Conservation (phyloP, 257 asterid genomes). For the Solanum phureja region DNA sequence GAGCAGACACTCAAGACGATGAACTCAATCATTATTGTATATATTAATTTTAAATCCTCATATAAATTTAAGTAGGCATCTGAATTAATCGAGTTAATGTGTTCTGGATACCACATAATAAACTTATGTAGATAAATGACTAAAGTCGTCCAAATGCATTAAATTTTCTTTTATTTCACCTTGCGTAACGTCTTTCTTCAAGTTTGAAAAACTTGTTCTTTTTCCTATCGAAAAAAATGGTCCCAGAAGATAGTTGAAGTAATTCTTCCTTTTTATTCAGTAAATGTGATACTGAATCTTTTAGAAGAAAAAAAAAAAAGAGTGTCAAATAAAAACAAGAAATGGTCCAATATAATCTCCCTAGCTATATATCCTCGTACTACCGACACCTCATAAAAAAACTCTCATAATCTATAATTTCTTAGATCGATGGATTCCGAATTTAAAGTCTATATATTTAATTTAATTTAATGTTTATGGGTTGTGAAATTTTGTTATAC, state of each 20-base stretch:
- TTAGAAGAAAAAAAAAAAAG: conserved; percentile 7
- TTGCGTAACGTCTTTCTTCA: background rate
- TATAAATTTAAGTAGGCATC: background rate
- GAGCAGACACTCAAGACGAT: background rate
- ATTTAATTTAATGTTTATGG: background rate
- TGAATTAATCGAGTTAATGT: background rate
- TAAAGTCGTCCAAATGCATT: background rate
- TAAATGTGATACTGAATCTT: background rate
- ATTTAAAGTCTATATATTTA: background rate
- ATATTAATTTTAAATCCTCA: background rate
- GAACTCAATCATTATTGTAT: background rate
- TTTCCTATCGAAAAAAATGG: background rate
- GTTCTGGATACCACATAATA: background rate
- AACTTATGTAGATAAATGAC: background rate
- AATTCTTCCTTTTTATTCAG: background rate
- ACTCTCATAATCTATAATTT: background rate
- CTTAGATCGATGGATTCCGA: accelerated
- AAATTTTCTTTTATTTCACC: background rate
- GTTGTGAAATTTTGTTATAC: background rate
- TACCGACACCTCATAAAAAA: background rate
- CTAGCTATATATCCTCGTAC: background rate
- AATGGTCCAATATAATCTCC: background rate
- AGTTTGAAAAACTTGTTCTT: background rate
- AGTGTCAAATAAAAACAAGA: background rate
- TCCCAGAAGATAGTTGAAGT: background rate